Conservation (phyloP, 306 rosid species). For the Mimosa bimucronata region DNA sequence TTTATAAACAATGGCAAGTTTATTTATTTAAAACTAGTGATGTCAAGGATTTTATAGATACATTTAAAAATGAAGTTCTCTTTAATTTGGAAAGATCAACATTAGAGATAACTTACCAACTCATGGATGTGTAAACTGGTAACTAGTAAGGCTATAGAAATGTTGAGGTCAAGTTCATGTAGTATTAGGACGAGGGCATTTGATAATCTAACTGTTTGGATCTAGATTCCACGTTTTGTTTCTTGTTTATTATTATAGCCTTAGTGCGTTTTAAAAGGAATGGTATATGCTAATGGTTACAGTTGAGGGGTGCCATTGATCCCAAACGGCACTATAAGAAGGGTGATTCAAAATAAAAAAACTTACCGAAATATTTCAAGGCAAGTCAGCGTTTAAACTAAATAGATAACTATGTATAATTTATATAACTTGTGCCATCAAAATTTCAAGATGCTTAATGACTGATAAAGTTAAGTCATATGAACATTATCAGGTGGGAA, state of each 20-base stretch:
- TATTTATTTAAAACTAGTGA: not conserved
- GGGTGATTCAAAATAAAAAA: slow-evolving; percentile 61
- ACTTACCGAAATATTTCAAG: slow-evolving; percentile 80
- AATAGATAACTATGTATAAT: slow-evolving; percentile 6
- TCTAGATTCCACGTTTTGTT: not conserved
- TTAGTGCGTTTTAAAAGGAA: slow-evolving; percentile 14
- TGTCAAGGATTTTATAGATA: not conserved
- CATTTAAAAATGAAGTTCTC: not conserved
- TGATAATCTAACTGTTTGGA: not conserved
- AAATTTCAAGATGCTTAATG: not conserved
- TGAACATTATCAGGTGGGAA: slow-evolving; percentile 68
- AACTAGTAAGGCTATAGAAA: not conserved
- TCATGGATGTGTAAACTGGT: slow-evolving; percentile 7
- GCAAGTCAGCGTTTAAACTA: slow-evolving; percentile 44
- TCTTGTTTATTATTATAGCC: not conserved
- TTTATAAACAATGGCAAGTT: not conserved
- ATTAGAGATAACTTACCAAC: not conserved
- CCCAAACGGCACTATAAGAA: slow-evolving; percentile 91
- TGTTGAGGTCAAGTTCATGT: not conserved
- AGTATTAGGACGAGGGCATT: not conserved
- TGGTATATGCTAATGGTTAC: slow-evolving; percentile 31
- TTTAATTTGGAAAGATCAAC: not conserved
- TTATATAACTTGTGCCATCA: slow-evolving; percentile 9
- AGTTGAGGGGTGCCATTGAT: slow-evolving; percentile 81
- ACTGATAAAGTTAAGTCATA: not conserved